phyloP scores from a whole-genome alignment of 371 early-diverging fungal species.

The Mortierella sp. region DNA sequence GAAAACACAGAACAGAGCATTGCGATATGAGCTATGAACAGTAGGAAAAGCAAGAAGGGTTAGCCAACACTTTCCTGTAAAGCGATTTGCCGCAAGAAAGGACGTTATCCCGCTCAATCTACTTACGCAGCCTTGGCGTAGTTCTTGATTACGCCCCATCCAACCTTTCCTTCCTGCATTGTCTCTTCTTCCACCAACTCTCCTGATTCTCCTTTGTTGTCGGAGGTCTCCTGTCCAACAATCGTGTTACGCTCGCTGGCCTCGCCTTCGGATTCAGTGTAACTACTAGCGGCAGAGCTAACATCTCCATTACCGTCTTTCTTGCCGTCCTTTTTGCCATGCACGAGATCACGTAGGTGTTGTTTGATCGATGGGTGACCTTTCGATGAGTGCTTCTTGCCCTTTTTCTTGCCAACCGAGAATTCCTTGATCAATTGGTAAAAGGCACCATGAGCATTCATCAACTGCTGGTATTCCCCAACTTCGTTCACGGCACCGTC shows the following conservation, averaged over 20 bases:
- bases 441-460: constrained; percentile 66
- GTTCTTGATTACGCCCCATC: constrained; percentile 68
- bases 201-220: background rate
- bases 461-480: constrained; percentile 74
- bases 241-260: too few relatives aligned
- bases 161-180: constrained; percentile 70
- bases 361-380: too few relatives aligned
- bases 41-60: too few relatives aligned
- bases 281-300: background rate
- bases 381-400: too few relatives aligned
- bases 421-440: constrained; percentile 57
- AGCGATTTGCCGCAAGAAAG: background rate
- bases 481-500: constrained; percentile 76
- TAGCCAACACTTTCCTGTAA: too few relatives aligned
- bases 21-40: constrained; percentile 14
- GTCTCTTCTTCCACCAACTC: constrained; percentile 31
- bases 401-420: constrained; percentile 13
- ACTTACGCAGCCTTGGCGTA: constrained; percentile 65
- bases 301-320: too few relatives aligned
- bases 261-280: constrained; percentile 3
- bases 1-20: background rate
- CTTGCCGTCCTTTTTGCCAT: too few relatives aligned
- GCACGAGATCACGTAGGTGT: too few relatives aligned
- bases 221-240: constrained; percentile 13
- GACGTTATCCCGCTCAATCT: background rate